Conservation (phyloP, 2,329 filamentous ascomycete species). For the Penicillium sp. region DNA sequence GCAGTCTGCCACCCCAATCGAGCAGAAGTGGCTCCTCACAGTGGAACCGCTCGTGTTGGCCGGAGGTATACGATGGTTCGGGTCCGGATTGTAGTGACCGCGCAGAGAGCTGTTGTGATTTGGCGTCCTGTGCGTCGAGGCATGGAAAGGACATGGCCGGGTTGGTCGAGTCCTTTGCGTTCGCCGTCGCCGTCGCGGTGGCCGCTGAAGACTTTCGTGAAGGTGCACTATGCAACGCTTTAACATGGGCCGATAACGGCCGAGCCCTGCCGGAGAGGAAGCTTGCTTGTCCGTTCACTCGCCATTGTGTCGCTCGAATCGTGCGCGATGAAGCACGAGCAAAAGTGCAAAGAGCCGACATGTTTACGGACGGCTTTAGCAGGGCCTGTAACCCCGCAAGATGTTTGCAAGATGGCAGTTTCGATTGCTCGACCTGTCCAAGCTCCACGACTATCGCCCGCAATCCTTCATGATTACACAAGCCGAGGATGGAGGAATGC, state of each 20-base stretch:
- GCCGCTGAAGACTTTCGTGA: conserved; percentile 14
- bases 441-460: no score
- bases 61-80: conserved; percentile 89
- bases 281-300: conserved; percentile 3
- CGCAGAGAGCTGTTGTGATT: conserved; percentile 66
- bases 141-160: conserved; percentile 86
- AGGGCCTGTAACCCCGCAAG: background rate
- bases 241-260: conserved; percentile 15
- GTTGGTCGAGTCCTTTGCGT: conserved; percentile 53
- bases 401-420: background rate
- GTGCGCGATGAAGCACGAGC: conserved; percentile 17
- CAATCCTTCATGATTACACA: conserved; percentile 4
- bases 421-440: no score
- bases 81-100: conserved; percentile 68
- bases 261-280: conserved; percentile 9
- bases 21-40: conserved; percentile 69
- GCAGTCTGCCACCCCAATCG: conserved; percentile 92
- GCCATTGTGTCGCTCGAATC: conserved; percentile 13
- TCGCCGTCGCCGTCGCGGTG: conserved; percentile 14
- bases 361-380: conserved; percentile 3
- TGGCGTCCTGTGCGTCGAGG: conserved; percentile 74
- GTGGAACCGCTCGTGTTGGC: conserved; percentile 71
- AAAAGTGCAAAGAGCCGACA: conserved; percentile 18
- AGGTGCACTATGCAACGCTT: conserved; percentile 19
- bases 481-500: conserved; percentile 8